A percentile compares a stretch with the other conserved stretches of the same genome.
Conservation (phyloP, 2,329 filamentous ascomycete species). For the Neopestalotiopsis clavispora region DNA sequence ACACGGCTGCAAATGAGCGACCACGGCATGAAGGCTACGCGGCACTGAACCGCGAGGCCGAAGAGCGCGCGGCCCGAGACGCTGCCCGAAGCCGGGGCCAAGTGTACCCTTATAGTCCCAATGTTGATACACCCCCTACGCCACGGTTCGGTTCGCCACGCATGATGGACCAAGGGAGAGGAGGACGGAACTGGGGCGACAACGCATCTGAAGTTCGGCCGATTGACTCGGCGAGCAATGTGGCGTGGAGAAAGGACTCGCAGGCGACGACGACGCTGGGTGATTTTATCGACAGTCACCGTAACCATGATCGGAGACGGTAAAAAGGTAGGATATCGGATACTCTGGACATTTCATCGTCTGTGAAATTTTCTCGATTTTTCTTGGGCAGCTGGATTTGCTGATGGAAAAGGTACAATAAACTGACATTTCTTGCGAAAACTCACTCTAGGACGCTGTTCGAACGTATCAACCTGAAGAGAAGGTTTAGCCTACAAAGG, state of each 20-base stretch:
- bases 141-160: neutral
- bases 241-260: constrained; percentile 14
- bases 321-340: neutral
- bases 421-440: too few relatives aligned
- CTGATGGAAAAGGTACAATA: too few relatives aligned
- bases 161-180: constrained; percentile 16
- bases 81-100: neutral
- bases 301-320: neutral
- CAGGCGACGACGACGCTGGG: constrained; percentile 9
- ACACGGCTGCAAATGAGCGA: neutral
- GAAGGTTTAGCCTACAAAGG: neutral
- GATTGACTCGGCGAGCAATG: constrained; percentile 19
- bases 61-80: neutral
- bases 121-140: neutral
- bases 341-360: too few relatives aligned
- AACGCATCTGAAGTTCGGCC: constrained; percentile 13
- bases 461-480: too few relatives aligned
- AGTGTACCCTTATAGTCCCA: neutral
- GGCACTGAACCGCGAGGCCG: constrained; percentile 1
- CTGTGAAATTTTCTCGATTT: too few relatives aligned
- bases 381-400: too few relatives aligned
- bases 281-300: constrained; percentile 11
- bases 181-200: neutral
- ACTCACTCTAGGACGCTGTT: too few relatives aligned
- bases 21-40: neutral